Conservation (phyloP, 371 early-diverging fungal species). For the Mucor lusitanicus region DNA sequence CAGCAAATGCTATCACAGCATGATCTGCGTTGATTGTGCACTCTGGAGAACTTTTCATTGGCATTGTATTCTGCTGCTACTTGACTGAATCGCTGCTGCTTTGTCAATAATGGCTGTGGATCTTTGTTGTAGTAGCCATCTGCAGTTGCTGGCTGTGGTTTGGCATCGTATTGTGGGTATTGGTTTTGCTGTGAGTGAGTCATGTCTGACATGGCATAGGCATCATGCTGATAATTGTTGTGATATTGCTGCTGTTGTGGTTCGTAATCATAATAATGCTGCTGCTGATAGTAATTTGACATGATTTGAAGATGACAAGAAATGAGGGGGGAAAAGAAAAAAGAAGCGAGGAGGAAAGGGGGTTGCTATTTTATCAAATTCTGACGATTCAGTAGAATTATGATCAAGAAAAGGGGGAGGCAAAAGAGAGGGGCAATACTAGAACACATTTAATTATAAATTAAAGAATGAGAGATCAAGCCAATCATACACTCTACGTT, state of each 20-base stretch:
- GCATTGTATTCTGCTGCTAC: neutral
- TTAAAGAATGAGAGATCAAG: neutral
- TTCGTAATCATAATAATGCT: constrained; percentile 12
- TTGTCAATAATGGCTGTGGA: neutral
- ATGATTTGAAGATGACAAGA: neutral
- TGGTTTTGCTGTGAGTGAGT: neutral
- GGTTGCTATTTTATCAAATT: neutral
- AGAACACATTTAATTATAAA: neutral
- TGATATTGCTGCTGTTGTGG: constrained; percentile 3
- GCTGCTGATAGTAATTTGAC: constrained; percentile 14
- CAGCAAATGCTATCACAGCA: constrained; percentile 49
- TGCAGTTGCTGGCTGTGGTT: neutral
- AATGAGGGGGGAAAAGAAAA: neutral
- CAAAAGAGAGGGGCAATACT: neutral
- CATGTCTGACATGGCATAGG: constrained; percentile 24
- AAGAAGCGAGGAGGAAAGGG: neutral
- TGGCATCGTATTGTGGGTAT: constrained; percentile 4
- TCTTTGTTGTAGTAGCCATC: constrained; percentile 12
- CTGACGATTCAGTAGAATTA: neutral
- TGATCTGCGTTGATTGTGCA: constrained; percentile 3
- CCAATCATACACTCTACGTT: neutral
- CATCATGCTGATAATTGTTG: constrained; percentile 4
- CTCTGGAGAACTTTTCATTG: constrained; percentile 6
- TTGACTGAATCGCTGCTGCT: neutral
- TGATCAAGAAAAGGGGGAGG: neutral